phyloP scores from a whole-genome alignment of 768 basidiomycete genomes.

The Boletus sensibilis region DNA sequence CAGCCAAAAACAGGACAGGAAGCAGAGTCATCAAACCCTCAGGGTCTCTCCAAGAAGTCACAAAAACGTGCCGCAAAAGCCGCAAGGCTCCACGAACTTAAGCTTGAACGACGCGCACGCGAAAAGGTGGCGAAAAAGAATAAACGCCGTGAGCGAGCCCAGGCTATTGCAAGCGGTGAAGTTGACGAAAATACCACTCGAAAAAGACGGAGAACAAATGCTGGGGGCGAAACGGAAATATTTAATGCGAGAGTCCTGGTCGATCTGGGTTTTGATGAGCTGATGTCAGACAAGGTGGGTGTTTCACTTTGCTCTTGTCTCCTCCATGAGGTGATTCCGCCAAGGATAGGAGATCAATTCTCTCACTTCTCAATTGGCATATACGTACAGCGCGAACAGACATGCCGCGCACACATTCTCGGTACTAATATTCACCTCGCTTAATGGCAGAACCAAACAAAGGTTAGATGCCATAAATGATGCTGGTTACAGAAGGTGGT shows the following conservation, averaged over 20 bases:
- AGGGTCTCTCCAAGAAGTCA: slow-evolving; percentile 70
- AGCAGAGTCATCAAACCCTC: slow-evolving; percentile 14
- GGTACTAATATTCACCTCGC: slow-evolving; percentile 75
- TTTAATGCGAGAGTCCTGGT: slow-evolving; percentile 72
- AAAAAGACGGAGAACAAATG: slow-evolving; percentile 23
- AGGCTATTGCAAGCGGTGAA: slow-evolving; percentile 49
- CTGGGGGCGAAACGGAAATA: slow-evolving; percentile 39
- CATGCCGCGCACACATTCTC: slow-evolving; percentile 65
- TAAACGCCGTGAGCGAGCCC: slow-evolving; percentile 61
- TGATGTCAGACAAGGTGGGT: slow-evolving; percentile 90
- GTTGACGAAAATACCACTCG: slow-evolving; percentile 32
- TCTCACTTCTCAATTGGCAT: slow-evolving; percentile 86
- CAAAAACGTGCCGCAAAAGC: slow-evolving; percentile 75
- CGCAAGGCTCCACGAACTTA: slow-evolving; percentile 60
- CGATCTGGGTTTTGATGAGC: slow-evolving; percentile 89
- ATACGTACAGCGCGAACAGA: slow-evolving; percentile 87
- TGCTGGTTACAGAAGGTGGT: slow-evolving; percentile 77
- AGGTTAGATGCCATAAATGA: slow-evolving; percentile 65
- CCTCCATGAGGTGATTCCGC: slow-evolving; percentile 10
- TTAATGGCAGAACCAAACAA: slow-evolving; percentile 65
- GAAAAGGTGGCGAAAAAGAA: slow-evolving; percentile 78
- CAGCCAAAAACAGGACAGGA: slow-evolving; percentile 15
- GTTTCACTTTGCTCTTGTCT: slow-evolving; percentile 14
- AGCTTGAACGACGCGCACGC: slow-evolving; percentile 69
- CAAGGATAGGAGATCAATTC: slow-evolving; percentile 80